Conservation (phyloP, 1,139 yeast species). For the Citeromyces hawaiiensis region DNA sequence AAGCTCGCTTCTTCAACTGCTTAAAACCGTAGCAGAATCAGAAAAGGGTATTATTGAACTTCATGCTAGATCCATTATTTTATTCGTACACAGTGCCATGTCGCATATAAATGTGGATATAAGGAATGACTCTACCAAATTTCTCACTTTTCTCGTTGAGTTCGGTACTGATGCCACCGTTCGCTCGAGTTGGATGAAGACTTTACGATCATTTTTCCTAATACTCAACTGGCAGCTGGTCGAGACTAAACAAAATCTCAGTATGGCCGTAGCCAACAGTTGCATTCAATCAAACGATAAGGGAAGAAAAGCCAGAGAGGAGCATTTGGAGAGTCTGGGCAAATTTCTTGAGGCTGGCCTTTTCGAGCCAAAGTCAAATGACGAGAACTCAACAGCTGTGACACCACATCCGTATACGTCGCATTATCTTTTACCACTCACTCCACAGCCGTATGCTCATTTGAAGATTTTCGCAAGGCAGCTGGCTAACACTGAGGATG, state of each 20-base stretch:
- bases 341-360: constrained; percentile 29
- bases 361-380: constrained; percentile 5
- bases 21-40: constrained; percentile 32
- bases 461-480: constrained; percentile 37
- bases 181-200: constrained; percentile 42
- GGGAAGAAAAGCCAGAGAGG: constrained; percentile 3
- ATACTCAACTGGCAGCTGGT: constrained; percentile 49
- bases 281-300: constrained; percentile 13
- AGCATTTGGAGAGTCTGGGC: constrained; percentile 29
- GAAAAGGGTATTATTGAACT: constrained; percentile 50
- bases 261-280: constrained; percentile 32
- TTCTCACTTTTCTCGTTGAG: constrained; percentile 39
- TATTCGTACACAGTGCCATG: constrained; percentile 89
- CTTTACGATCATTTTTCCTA: constrained; percentile 40
- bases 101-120: constrained; percentile 75
- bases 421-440: constrained; percentile 37
- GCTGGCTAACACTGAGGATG: constrained; percentile 17
- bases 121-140: constrained; percentile 56
- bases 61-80: constrained; percentile 51
- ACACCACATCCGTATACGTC: constrained; percentile 30
- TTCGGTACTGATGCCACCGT: constrained; percentile 28
- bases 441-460: constrained; percentile 48
- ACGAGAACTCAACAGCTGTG: constrained; percentile 3
- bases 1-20: constrained; percentile 36
- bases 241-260: constrained; percentile 26